Base-by-base conservation (phyloP, 2,329 filamentous ascomycete species). In the Xylaria sp. region DNA sequence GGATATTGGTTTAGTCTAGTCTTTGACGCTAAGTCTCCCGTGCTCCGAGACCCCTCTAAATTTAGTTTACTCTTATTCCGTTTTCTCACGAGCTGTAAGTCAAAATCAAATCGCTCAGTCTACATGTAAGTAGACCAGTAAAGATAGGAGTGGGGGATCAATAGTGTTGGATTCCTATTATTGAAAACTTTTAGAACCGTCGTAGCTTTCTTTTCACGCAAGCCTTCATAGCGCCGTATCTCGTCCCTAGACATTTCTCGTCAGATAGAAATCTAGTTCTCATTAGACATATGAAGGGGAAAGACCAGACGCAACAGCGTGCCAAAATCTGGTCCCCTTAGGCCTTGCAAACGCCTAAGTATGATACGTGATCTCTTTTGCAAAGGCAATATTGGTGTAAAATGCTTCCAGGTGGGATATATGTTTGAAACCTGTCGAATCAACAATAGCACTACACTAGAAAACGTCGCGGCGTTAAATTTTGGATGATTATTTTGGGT, bases 401-500 rank as follows among this genome's bases (percentile, higher is more conserved):
- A 36, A 23, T 46, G 18, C 18, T 18, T 28, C 33, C n/a, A 28
- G 8, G 10, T 51, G 55, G 1, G 18, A 49, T 20, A 9, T 43
- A 58, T 41, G 48, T 63, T 60, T 3, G 2, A 5, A 41, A 13
- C 1, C 18, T 7, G n/a, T 41, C 18, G 28, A 46, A 65, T 58
- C 52, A 48, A 12, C 51, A 62, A 13, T 23, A 31, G 25, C 20
- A 58, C 41, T 13, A 39, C 28, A 33, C 46, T 10, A 33, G 18
- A 39, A 39, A 69, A 55, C 25, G 52, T 55, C 20, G 28, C 4
- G 43, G 51, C 33, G 39, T 46, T 13, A 52, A 60, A 61, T 3
- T 55, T 46, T 23, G 20, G 58, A 62, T n/a, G 7, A 60, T 46
- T 23, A 63, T 52, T 23, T 60, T 60, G 61, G 64, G 61, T 70